Conservation (phyloP, 2,329 filamentous ascomycete species). For the Sarocladiaceae sp. region DNA sequence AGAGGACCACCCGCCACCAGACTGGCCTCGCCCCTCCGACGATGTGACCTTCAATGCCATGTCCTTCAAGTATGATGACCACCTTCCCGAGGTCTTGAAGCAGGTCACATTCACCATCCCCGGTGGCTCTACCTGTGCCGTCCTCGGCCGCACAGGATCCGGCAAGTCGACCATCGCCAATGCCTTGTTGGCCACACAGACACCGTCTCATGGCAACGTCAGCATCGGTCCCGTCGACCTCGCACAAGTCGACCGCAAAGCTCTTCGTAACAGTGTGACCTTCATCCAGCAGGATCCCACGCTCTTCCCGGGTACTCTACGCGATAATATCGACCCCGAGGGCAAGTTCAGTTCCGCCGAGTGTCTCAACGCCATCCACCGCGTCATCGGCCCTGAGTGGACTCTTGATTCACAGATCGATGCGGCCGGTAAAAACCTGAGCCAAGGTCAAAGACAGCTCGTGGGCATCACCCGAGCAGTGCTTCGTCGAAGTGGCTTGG, state of each 20-base stretch:
- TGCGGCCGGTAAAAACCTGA: slow-evolving; percentile 54
- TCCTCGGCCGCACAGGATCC: slow-evolving; percentile 78
- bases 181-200: slow-evolving; percentile 49
- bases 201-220: slow-evolving; percentile 43
- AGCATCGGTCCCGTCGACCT: slow-evolving; percentile 49
- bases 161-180: slow-evolving; percentile 75
- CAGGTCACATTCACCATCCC: slow-evolving; percentile 68
- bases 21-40: slow-evolving; percentile 68
- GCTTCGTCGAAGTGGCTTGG: slow-evolving; percentile 51
- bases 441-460: slow-evolving; percentile 57
- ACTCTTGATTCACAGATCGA: slow-evolving; percentile 46
- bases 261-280: slow-evolving; percentile 50
- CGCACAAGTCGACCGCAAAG: slow-evolving; percentile 44
- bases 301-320: slow-evolving; percentile 51
- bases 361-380: slow-evolving; percentile 45
- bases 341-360: slow-evolving; percentile 47
- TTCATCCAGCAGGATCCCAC: slow-evolving; percentile 61
- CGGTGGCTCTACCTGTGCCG: slow-evolving; percentile 51
- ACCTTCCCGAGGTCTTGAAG: slow-evolving; percentile 65
- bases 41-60: slow-evolving; percentile 72
- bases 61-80: slow-evolving; percentile 71
- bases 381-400: slow-evolving; percentile 50
- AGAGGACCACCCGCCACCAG: slow-evolving; percentile 60
- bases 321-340: slow-evolving; percentile 64
- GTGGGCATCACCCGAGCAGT: slow-evolving; percentile 55